Evolutionary conservation across 1,139 yeast species (phyloP), one percentile per base, ranked within the genome.

Genomic region (Kurtzmaniella quercitrusa): DNA sequence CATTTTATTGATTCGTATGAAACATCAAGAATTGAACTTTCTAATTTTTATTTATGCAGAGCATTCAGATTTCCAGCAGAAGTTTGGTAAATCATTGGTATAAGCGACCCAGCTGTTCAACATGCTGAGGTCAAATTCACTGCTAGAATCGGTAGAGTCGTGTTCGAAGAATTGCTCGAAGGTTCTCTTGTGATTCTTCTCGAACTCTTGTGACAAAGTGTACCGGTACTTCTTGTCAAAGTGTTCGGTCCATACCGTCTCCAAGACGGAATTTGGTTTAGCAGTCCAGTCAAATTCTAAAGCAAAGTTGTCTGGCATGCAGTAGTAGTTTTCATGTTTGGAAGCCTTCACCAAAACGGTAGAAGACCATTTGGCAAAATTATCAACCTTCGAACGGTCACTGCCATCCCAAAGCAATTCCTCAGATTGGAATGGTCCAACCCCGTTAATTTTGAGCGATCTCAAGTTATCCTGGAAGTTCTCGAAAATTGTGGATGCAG

Each of bases 281-380:
- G 54, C 49, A 28, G 44, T 40, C 45, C 51, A 58, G 44, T 60
- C 53, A 42, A 61, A 51, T 21, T 52, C 51, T 47, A 63, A 57
- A 38, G 55, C 45, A 47, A 62, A 60, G 42, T 54, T 59, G 33
- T 52, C 53, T 45, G 68, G 68, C 47, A 63, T 60, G 53, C 67
- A 62, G 56, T 50, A 60, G 41, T 53, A 49, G 47, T 58, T 56
- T 33, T 42, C 49, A 46, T 52, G 50, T 26, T 49, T 30, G 28
- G 51, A 43, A 19, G 61, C 59, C 40, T 56, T 52, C 30, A 62
- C 60, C 42, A 59, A 49, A 34, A 61, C 50, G 30, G 59, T 48
- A 37, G 61, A 57, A 38, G 59, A 49, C 64, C 65, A 61, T 46
- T 54, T 48, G 52, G 59, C 59, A 33, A 60, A 50, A 50, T 60